Conservation (phyloP, 164 flowering plant species). For the Platanus orientalis region DNA sequence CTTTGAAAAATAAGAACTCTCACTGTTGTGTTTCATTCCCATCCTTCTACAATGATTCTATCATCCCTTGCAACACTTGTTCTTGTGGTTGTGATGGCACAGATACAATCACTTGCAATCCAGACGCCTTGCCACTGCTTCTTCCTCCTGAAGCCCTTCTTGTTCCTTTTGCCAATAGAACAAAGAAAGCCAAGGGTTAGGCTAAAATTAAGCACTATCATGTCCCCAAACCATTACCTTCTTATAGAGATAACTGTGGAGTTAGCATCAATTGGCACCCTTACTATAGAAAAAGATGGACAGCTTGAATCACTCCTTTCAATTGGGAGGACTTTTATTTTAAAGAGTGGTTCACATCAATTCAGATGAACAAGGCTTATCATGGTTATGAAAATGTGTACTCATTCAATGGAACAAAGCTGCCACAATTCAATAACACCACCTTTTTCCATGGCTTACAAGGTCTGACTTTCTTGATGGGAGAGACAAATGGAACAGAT, state of each 20-base stretch:
- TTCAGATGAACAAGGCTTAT: slow-evolving; percentile 42
- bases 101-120: slow-evolving; percentile 28
- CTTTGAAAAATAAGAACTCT: slow-evolving; percentile 32
- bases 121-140: slow-evolving; percentile 37
- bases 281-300: slow-evolving; percentile 66
- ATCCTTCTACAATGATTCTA: slow-evolving; percentile 67
- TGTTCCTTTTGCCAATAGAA: slow-evolving; percentile 63
- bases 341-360: slow-evolving; percentile 64
- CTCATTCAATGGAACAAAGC: slow-evolving; percentile 70
- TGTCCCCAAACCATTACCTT: slow-evolving; percentile 41
- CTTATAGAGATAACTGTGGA: slow-evolving; percentile 74
- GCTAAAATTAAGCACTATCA: slow-evolving; percentile 36
- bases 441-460: slow-evolving; percentile 61
- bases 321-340: slow-evolving; percentile 52
- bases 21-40: slow-evolving; percentile 75
- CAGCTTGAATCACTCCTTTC: slow-evolving; percentile 65
- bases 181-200: slow-evolving; percentile 59
- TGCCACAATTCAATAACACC: slow-evolving; percentile 40
- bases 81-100: slow-evolving; percentile 67
- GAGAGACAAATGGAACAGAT: slow-evolving; percentile 41
- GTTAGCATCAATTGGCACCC: slow-evolving; percentile 84
- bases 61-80: slow-evolving; percentile 76
- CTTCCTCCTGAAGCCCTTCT: slow-evolving; percentile 69
- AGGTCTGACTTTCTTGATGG: slow-evolving; percentile 62
- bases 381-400: slow-evolving; percentile 57